A percentile compares a stretch with the other conserved stretches of the same genome.
Conservation (phyloP, 257 asterid species). For the Plantago ovata region DNA sequence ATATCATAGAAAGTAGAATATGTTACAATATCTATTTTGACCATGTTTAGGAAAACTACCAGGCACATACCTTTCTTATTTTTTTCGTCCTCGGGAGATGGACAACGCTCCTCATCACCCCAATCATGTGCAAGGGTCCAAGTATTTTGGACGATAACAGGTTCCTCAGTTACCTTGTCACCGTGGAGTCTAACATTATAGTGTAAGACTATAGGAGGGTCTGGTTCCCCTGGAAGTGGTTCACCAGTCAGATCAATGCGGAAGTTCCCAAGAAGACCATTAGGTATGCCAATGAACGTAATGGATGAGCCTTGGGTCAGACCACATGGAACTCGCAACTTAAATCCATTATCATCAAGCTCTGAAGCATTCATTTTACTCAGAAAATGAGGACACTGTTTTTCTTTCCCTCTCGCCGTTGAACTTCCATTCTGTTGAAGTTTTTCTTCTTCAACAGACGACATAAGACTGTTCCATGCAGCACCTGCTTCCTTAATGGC, state of each 20-base stretch:
- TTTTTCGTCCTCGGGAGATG: constrained; percentile 54
- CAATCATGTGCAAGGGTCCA: constrained; percentile 96
- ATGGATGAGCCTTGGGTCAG: constrained; percentile 94
- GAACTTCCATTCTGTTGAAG: constrained; percentile 53
- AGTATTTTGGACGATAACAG: constrained; percentile 93
- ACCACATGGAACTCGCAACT: constrained; percentile 87
- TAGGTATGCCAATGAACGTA: constrained; percentile 89
- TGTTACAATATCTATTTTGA: constrained; percentile 1
- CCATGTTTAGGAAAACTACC: background rate
- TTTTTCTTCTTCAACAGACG: constrained; percentile 66
- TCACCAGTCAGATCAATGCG: constrained; percentile 88
- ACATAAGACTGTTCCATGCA: constrained; percentile 81
- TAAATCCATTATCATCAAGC: constrained; percentile 48
- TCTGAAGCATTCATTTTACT: constrained; percentile 78
- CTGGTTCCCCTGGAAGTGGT: constrained; percentile 95
- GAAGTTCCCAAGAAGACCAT: constrained; percentile 90
- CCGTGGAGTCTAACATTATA: constrained; percentile 90
- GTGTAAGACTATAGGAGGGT: constrained; percentile 90
- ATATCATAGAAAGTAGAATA: background rate
- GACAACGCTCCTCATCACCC: constrained; percentile 98
- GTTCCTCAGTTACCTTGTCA: constrained; percentile 85
- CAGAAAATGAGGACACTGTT: constrained; percentile 95
- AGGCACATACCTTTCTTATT: constrained; percentile 54
- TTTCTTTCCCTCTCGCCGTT: constrained; percentile 65
- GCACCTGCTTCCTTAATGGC: constrained; percentile 78